Base-by-base conservation (phyloP, 495 filamentous ascomycete genomes). In the Neurospora africana region DNA sequence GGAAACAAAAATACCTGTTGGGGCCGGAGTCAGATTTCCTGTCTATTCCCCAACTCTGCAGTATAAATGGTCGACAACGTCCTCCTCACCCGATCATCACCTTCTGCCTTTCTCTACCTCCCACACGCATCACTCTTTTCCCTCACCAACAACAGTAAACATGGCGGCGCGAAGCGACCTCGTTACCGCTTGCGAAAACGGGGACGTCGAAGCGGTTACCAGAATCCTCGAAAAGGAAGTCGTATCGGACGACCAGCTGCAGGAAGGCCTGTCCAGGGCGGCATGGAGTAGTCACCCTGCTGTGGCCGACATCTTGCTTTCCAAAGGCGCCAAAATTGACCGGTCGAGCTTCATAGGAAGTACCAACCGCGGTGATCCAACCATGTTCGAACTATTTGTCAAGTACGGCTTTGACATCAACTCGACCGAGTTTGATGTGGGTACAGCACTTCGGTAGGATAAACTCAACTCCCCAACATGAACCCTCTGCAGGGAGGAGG, bases 51-150 rank as follows among this genome's bases (percentile, higher is more conserved):
- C n/a, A n/a, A n/a, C n/a, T n/a, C n/a, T n/a, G n/a, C n/a, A n/a
- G n/a, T n/a, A n/a, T n/a, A n/a, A n/a, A n/a, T n/a, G n/a, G n/a
- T n/a, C n/a, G n/a, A n/a, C n/a, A n/a, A n/a, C n/a, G n/a, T n/a
- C n/a, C n/a, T n/a, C n/a, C n/a, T n/a, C n/a, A n/a, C n/a, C n/a
- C n/a, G n/a, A n/a, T n/a, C n/a, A 44, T 21, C 8, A 44, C 19
- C 21, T 21, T 1, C 8, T 21, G 1, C 0, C 43, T 1, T 21
- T 47, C 43, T 47, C 43, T 47, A 21, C n/a, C 7, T n/a, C n/a
- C n/a, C 19, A 44, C 19, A 21, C 3, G 0, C 1, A 21, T 0
- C 9, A 21, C 0, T 21, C n/a, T 44, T 1, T 0, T 8, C 3
- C n/a, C n/a, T 21, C 43, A 21, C 8, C 43, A 21, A 47, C 43